Base-by-base conservation (phyloP, 805 yeast genomes). In the Tetrapisispora nanseiensis region DNA sequence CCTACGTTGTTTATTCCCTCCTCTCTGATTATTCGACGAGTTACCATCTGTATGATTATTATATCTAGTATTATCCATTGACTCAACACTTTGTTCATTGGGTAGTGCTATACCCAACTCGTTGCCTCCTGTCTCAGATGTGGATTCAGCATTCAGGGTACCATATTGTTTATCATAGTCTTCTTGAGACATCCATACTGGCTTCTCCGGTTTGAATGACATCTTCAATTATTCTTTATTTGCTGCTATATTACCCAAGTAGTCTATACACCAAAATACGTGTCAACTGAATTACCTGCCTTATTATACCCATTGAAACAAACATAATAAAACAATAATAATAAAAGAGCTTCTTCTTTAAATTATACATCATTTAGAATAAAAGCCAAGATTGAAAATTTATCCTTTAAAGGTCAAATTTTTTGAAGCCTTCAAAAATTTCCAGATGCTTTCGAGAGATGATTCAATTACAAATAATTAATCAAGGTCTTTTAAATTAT, bases 151-250 rank as follows among this genome's bases (percentile, higher is more conserved):
- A 5, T 28, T 21, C 9, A 18, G 9, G 15, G 16, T 9, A 23
- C 33, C 30, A 19, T 59, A 57, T 42, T 59, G 56, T 33, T 51
- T 50, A 47, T 62, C 61, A 42, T 60, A 59, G 39, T 62, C 64
- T 43, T 61, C 63, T 39, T 63, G 62, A 39, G 65, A 59, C 67
- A 62, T 62, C 61, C 64, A 58, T 36, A 59, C 56, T 36, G 67
- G 65, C 40, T 61, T 63, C 20, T 61, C 65, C 23, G 65, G 65
- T 33, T 42, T 52, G 2, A 10, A 15, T 6, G 37, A 28, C 39
- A 42, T 37, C 5, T 29, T 24, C 13, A n/a, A 29, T 29, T n/a
- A 29, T 15, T 29, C 19, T 15, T 16, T n/a, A n/a, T n/a, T n/a
- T n/a, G n/a, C n/a, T n/a, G n/a, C n/a, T n/a, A n/a, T n/a, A n/a